These are phyloP conservation scores for Dissophora ornata DNA, from an alignment of 192 early-diverging fungal genomes.

Conservation along the genomic window DNA sequence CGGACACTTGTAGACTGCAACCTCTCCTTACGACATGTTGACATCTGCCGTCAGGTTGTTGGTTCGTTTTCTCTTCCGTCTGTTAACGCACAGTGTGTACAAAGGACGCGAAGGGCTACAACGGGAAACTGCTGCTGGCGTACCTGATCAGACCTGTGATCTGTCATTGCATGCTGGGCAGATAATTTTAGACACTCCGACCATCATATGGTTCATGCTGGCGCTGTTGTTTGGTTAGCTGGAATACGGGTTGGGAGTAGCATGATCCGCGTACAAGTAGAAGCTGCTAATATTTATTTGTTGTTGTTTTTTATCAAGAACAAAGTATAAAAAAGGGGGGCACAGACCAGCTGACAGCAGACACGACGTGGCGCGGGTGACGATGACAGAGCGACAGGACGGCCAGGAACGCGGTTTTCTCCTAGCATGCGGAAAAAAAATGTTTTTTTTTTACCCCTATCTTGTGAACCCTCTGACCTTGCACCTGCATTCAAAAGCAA, in stretches of 20 bases:
- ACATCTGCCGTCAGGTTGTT: not conserved
- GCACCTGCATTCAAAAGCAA: not conserved
- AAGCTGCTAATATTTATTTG: not conserved
- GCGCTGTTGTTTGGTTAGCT: not conserved
- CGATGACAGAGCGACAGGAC: no score
- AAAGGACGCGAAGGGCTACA: no score
- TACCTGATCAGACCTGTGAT: no score
- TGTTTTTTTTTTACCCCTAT: conserved; percentile 2
- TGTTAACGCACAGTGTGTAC: no score
- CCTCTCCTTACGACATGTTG: not conserved
- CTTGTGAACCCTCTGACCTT: not conserved
- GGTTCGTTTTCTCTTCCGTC: no score
- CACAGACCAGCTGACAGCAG: conserved; percentile 36
- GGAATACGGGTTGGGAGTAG: no score
- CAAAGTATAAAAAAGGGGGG: conserved; percentile 13
- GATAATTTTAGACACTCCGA: no score
- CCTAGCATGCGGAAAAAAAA: not conserved
- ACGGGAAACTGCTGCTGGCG: no score
- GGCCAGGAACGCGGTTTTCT: not conserved
- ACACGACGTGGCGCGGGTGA: no score
- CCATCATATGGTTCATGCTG: conserved; percentile 7
- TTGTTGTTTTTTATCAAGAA: not conserved
- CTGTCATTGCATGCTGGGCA: no score
- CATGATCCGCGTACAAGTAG: no score
- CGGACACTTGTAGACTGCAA: no score